Evolutionary conservation across 208 protist genomes (phyloP).

Genomic region (Acanthamoeba castellanii): DNA sequence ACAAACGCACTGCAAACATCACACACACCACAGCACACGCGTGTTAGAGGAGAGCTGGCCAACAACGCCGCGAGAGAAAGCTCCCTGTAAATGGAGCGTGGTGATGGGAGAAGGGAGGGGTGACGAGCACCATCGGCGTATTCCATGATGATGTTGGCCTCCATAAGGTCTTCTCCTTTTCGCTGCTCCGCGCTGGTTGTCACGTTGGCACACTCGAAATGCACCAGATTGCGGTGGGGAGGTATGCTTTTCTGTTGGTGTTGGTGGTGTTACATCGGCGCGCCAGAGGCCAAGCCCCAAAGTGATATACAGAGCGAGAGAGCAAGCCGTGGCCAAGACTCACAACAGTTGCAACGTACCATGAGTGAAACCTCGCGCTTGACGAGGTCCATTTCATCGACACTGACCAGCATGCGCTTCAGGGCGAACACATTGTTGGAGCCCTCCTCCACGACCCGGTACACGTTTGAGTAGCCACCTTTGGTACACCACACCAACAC

Average conservation of each 20-base stretch:
- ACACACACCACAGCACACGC: background rate
- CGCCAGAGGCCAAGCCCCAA: background rate
- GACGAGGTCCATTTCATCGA: slow-evolving; percentile 36
- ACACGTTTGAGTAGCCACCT: slow-evolving; percentile 71
- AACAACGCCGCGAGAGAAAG: too few species aligned
- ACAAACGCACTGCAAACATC: slow-evolving; percentile 32
- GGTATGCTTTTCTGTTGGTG: slow-evolving; percentile 63
- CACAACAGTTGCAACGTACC: background rate
- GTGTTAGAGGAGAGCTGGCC: background rate
- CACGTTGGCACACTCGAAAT: slow-evolving; percentile 70
- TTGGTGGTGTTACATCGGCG: too few species aligned
- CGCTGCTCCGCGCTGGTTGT: slow-evolving; percentile 11
- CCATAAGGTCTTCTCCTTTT: slow-evolving; percentile 49
- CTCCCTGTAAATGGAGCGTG: too few species aligned
- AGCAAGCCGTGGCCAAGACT: too few species aligned
- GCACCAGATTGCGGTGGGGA: slow-evolving; percentile 42
- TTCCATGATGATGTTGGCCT: slow-evolving; percentile 75
- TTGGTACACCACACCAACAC: background rate
- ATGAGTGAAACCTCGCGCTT: slow-evolving; percentile 66
- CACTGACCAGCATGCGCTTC: slow-evolving; percentile 52
- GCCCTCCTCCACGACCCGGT: slow-evolving; percentile 63
- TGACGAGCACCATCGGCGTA: slow-evolving; percentile 38
- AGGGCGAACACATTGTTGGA: slow-evolving; percentile 62
- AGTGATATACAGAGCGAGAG: too few species aligned
- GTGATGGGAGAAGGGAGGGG: background rate